These are phyloP conservation scores for Elaeagnus macrophylla DNA, from an alignment of 306 rosid species.

Conservation along the genomic window DNA sequence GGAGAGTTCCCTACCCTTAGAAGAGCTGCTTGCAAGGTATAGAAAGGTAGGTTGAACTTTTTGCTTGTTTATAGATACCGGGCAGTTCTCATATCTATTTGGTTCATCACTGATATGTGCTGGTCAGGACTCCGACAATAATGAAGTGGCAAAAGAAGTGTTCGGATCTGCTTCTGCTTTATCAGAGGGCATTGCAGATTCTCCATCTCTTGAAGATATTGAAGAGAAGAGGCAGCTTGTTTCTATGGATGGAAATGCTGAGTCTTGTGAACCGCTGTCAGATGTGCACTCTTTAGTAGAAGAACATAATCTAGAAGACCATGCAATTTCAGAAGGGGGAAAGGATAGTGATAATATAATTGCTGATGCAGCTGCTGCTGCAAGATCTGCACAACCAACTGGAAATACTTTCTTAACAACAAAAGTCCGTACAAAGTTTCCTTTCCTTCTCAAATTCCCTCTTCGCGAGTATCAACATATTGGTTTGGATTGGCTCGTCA, in stretches of 20 bases:
- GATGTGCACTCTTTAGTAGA: conserved; percentile 34
- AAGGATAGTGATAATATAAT: conserved; percentile 73
- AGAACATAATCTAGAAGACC: conserved; percentile 31
- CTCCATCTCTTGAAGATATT: conserved; percentile 42
- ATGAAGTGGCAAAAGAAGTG: conserved; percentile 43
- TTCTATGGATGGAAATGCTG: conserved; percentile 45
- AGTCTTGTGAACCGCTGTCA: conserved; percentile 34
- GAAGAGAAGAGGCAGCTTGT: conserved; percentile 28
- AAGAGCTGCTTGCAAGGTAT: conserved; percentile 93
- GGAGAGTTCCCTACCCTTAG: conserved; percentile 83
- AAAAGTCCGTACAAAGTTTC: conserved; percentile 87
- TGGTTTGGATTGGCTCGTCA: conserved; percentile 99
- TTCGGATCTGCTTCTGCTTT: conserved; percentile 58
- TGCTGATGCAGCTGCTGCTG: conserved; percentile 98
- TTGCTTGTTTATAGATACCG: conserved; percentile 23
- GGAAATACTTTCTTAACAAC: conserved; percentile 98
- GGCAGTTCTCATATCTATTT: conserved; percentile 11
- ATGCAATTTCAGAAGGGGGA: conserved; percentile 34
- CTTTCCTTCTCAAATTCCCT: conserved; percentile 82
- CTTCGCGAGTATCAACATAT: conserved; percentile 97
- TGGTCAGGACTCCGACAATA: conserved; percentile 38
- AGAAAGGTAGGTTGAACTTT: conserved; percentile 60
- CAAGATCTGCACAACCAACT: conserved; percentile 98
- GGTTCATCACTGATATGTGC: conserved; percentile 10
- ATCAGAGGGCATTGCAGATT: conserved; percentile 44